Conservation (phyloP, 2,329 filamentous ascomycete genomes). For the Curvularia verruculosa region DNA sequence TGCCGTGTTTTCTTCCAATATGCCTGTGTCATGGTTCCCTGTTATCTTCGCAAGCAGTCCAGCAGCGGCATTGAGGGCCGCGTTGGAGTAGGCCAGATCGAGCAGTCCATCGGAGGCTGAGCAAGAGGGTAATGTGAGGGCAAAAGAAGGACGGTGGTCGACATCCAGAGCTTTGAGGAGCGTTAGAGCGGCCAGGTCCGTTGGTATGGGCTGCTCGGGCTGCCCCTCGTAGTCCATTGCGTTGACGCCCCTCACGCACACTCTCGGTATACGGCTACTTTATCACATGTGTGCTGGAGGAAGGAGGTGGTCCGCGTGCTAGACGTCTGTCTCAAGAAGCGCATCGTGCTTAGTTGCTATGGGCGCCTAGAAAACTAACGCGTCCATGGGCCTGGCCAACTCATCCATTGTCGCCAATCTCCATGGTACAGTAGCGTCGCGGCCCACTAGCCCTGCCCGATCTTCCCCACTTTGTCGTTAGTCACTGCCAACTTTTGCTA, state of each 20-base stretch:
- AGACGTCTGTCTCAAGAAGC: background rate
- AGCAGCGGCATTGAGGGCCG: conserved; percentile 24
- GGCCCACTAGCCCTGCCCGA: background rate
- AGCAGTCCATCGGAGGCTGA: conserved; percentile 16
- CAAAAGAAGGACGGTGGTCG: conserved; percentile 37
- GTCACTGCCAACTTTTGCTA: background rate
- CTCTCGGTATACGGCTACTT: background rate
- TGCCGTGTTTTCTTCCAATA: conserved; percentile 24
- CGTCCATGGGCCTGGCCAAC: background rate
- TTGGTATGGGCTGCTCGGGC: conserved; percentile 2
- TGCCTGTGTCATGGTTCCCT: conserved; percentile 18
- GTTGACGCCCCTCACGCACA: conserved; percentile 3
- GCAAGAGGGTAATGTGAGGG: conserved; percentile 19
- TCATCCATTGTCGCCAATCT: background rate
- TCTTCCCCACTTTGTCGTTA: background rate
- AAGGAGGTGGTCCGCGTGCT: background rate
- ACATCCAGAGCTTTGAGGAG: conserved; percentile 31
- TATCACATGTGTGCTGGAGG: background rate
- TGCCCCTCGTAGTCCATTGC: conserved; percentile 9
- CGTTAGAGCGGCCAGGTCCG: conserved; percentile 17
- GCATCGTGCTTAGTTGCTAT: background rate
- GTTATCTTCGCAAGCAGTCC: conserved; percentile 27
- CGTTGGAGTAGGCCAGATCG: conserved; percentile 34
- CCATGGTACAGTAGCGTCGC: background rate
- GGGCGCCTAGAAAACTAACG: background rate